Percentiles rank a stretch among this genome's conserved stretches.
phyloP scores from a whole-genome alignment of 2,329 filamentous ascomycete species.

The Metarhizium robertsii region DNA sequence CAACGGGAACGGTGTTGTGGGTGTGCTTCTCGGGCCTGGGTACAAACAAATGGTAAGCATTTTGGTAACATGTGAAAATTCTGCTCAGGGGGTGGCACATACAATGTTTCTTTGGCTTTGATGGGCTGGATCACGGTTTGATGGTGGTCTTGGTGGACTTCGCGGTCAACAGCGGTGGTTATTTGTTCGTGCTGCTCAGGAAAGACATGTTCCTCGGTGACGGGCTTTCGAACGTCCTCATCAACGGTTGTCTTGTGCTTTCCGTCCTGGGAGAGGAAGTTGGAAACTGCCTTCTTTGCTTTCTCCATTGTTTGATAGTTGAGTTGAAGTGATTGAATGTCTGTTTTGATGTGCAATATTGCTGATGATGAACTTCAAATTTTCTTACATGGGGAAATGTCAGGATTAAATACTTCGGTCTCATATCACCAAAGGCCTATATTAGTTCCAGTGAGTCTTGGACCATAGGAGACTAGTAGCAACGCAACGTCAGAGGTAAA shows the following conservation, averaged over 20 bases:
- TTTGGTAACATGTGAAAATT: not conserved
- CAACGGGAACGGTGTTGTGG: slow-evolving; percentile 47
- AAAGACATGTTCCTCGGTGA: slow-evolving; percentile 51
- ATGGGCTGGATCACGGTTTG: slow-evolving; percentile 62
- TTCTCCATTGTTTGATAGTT: slow-evolving; percentile 41
- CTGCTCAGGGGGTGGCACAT: slow-evolving; percentile 20
- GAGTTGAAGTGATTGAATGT: not conserved
- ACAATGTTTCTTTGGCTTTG: slow-evolving; percentile 25
- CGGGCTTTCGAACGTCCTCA: slow-evolving; percentile 50
- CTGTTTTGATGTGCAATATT: not conserved
- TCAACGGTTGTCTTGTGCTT: slow-evolving; percentile 64
- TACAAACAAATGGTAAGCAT: not conserved
- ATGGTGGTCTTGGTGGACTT: slow-evolving; percentile 64
- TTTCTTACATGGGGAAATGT: not conserved
- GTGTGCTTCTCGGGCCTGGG: slow-evolving; percentile 50
- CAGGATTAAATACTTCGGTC: not conserved
- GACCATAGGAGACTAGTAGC: not conserved
- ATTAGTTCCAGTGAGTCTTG: too few species aligned
- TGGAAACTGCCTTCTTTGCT: slow-evolving; percentile 51
- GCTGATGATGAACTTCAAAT: too few species aligned
- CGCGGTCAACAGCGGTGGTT: slow-evolving; percentile 54
- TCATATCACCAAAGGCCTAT: not conserved
- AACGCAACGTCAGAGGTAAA: not conserved
- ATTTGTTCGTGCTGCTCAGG: slow-evolving; percentile 53
- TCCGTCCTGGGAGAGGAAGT: slow-evolving; percentile 52